These are phyloP conservation scores for Mrakia frigida DNA, from an alignment of 768 basidiomycete genomes.

Conservation along the genomic window DNA sequence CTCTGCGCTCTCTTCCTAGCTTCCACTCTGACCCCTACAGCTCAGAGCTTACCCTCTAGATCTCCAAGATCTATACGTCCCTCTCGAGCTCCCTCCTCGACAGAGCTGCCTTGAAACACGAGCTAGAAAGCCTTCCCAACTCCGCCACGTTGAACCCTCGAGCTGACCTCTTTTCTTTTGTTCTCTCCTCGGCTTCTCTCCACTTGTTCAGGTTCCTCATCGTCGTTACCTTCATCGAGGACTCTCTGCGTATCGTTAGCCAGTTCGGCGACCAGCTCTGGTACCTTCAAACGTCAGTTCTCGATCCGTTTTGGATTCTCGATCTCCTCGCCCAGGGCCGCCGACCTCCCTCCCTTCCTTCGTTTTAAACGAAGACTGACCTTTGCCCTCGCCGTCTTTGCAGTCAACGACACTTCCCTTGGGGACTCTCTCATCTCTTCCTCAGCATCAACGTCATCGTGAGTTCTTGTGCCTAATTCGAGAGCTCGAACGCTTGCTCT, in stretches of 20 bases:
- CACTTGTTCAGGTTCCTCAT: constrained; percentile 65
- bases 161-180: constrained; percentile 9
- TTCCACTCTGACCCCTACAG: background rate
- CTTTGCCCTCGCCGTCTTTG: background rate
- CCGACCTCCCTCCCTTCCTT: too few species aligned
- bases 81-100: background rate
- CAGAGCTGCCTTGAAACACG: too few species aligned
- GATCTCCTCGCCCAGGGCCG: constrained; percentile 15
- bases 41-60: background rate
- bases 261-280: constrained; percentile 98
- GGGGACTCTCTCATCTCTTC: constrained; percentile 92
- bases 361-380: background rate
- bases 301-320: constrained; percentile 5
- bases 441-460: constrained; percentile 85
- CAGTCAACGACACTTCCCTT: constrained; percentile 91
- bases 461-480: constrained; percentile 44
- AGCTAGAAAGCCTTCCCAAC: background rate
- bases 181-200: background rate
- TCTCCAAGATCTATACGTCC: too few species aligned
- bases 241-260: constrained; percentile 83
- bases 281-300: constrained; percentile 86
- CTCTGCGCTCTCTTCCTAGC: background rate
- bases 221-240: constrained; percentile 96
- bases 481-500: background rate
- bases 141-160: constrained; percentile 10